These are phyloP conservation scores for Aphanomyces cochlioides DNA, from an alignment of 352 stramenopile genomes.

Conservation along the genomic window DNA sequence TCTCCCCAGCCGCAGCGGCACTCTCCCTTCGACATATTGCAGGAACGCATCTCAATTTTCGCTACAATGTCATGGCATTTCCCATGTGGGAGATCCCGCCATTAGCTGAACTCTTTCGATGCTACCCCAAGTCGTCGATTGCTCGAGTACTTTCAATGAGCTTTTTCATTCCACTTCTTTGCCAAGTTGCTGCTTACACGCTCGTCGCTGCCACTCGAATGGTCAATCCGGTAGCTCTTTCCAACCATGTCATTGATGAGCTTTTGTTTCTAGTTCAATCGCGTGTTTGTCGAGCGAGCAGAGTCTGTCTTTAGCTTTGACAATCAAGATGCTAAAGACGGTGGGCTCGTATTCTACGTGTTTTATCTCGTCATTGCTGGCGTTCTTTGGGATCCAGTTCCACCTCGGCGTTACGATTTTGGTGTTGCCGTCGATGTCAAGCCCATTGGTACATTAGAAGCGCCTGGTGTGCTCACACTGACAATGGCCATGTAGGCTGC, in stretches of 20 bases:
- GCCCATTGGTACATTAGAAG: constrained; percentile 47
- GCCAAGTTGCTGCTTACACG: constrained; percentile 77
- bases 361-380: constrained; percentile 79
- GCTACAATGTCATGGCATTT: constrained; percentile 32
- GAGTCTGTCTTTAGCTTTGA: constrained; percentile 88
- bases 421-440: constrained; percentile 63
- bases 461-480: neutral
- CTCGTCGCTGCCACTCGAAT: constrained; percentile 83
- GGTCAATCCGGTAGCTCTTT: constrained; percentile 70
- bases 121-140: constrained; percentile 73
- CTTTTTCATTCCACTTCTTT: constrained; percentile 78
- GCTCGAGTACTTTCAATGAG: constrained; percentile 70
- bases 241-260: neutral
- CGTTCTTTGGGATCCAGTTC: constrained; percentile 83
- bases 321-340: constrained; percentile 80
- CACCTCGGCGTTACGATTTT: constrained; percentile 73
- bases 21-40: constrained; percentile 61
- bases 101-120: constrained; percentile 76
- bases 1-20: constrained; percentile 65
- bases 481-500: constrained; percentile 44
- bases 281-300: constrained; percentile 73
- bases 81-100: constrained; percentile 82
- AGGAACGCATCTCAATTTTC: constrained; percentile 69
- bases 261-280: constrained; percentile 62
- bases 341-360: constrained; percentile 82